These are phyloP conservation scores for Pyrenophora teres DNA, from an alignment of 2,329 filamentous ascomycete genomes.

Conservation along the genomic window DNA sequence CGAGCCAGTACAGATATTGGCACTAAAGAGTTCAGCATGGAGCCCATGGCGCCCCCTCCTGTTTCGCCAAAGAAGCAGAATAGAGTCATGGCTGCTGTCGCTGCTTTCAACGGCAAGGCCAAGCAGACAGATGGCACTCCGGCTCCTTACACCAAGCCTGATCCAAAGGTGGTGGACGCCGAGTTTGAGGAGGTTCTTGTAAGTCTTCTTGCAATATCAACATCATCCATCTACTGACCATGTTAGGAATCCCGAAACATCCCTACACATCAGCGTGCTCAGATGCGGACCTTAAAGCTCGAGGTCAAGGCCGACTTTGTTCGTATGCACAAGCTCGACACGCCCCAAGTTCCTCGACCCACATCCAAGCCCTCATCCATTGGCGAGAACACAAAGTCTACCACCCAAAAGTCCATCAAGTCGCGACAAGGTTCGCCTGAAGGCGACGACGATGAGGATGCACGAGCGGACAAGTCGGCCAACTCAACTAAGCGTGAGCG, in stretches of 20 bases:
- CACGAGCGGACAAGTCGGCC: slow-evolving; percentile 20
- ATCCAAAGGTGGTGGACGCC: slow-evolving; percentile 62
- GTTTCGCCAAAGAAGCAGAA: slow-evolving; percentile 50
- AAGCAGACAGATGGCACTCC: slow-evolving; percentile 45
- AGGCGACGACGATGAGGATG: slow-evolving; percentile 20
- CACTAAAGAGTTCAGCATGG: slow-evolving; percentile 24
- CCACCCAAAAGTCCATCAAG: slow-evolving; percentile 48
- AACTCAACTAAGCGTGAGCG: slow-evolving; percentile 51
- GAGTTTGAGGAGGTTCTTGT: slow-evolving; percentile 67
- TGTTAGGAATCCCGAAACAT: slow-evolving; percentile 83
- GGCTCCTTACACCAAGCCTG: slow-evolving; percentile 46
- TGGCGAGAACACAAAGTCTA: slow-evolving; percentile 51
- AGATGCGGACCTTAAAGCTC: slow-evolving; percentile 87
- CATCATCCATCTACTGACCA: slow-evolving; percentile 46
- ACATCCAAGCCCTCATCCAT: slow-evolving; percentile 49
- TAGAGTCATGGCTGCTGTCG: slow-evolving; percentile 67
- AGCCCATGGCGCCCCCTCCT: slow-evolving; percentile 19
- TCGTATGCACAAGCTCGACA: slow-evolving; percentile 77
- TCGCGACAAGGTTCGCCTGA: slow-evolving; percentile 36
- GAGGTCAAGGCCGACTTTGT: slow-evolving; percentile 97
- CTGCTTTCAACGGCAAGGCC: slow-evolving; percentile 62
- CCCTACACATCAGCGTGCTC: slow-evolving; percentile 88
- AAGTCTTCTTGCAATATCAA: slow-evolving; percentile 43
- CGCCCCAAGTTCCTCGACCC: slow-evolving; percentile 54
- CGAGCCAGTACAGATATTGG: slow-evolving; percentile 38